Evolutionary conservation across 192 early-diverging fungal species (phyloP).

Genomic region (Coemansia sp.): DNA sequence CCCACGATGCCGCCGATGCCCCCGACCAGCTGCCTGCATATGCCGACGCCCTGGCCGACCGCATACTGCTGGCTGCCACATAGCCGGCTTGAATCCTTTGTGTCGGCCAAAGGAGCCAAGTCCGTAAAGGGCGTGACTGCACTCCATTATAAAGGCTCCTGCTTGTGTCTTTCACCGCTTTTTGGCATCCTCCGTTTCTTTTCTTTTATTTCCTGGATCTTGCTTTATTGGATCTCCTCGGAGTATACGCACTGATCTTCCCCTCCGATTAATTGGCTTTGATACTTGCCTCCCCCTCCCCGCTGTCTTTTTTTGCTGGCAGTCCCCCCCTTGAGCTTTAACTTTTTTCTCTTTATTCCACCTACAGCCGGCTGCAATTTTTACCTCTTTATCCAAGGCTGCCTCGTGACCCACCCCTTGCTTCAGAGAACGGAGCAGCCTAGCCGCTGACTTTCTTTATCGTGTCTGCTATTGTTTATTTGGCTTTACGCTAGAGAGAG

Average conservation of each 20-base stretch:
- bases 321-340: neutral
- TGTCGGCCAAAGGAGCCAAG: neutral
- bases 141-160: neutral
- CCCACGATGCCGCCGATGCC: constrained; percentile 26
- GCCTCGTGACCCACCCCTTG: too few species aligned
- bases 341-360: neutral
- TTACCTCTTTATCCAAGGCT: neutral
- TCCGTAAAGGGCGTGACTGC: too few species aligned
- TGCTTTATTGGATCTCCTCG: neutral
- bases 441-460: neutral
- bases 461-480: neutral
- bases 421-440: too few species aligned
- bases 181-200: neutral
- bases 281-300: constrained; percentile 1
- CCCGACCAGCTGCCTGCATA: constrained; percentile 44
- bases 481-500: too few species aligned
- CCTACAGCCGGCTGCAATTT: constrained; percentile 1
- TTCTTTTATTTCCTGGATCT: neutral
- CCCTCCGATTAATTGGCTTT: neutral
- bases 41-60: constrained; percentile 37
- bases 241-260: too few species aligned
- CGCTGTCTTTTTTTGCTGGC: neutral
- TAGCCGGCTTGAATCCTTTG: neutral
- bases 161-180: too few species aligned
- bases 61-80: constrained; percentile 26